phyloP scores from a whole-genome alignment of 106 monocot species.

The Dendrobium officinale region DNA sequence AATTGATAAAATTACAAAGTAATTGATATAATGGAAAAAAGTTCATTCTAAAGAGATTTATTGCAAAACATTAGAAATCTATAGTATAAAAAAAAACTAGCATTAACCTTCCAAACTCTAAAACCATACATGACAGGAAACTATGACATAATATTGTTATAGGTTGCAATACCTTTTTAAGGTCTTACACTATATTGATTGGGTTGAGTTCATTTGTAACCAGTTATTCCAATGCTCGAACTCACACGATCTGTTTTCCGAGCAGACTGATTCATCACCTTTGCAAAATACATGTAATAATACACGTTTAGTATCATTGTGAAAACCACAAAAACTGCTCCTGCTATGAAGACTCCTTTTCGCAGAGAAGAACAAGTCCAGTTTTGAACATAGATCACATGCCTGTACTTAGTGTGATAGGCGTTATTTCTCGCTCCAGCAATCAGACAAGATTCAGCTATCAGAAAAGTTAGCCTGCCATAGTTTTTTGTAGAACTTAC shows the following conservation, averaged over 20 bases:
- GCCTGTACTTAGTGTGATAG: conserved; percentile 90
- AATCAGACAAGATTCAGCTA: conserved; percentile 73
- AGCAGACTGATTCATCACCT: conserved; percentile 57
- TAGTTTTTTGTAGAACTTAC: not conserved
- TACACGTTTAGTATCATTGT: conserved; percentile 96
- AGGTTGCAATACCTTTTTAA: not conserved
- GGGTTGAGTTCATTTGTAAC: conserved; percentile 31
- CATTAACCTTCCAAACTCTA: not conserved
- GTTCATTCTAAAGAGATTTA: not conserved
- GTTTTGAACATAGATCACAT: conserved; percentile 67
- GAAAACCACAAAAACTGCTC: conserved; percentile 82
- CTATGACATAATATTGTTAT: not conserved
- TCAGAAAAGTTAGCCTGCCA: conserved; percentile 71
- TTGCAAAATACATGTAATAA: conserved; percentile 92
- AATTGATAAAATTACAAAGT: not conserved
- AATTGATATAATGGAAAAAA: not conserved
- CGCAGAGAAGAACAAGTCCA: conserved; percentile 91
- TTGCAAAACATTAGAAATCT: not conserved
- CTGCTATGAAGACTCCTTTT: conserved; percentile 95
- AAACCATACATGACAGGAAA: not conserved
- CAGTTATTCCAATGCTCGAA: conserved; percentile 65
- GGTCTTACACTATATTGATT: not conserved
- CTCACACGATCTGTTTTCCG: conserved; percentile 40
- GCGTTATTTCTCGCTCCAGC: conserved; percentile 97
- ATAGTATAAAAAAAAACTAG: not conserved